A percentile compares a stretch with the other conserved stretches of the same genome.
Evolutionary conservation across 2,329 filamentous ascomycete species (phyloP).

Genomic region (Colletotrichum sp.): DNA sequence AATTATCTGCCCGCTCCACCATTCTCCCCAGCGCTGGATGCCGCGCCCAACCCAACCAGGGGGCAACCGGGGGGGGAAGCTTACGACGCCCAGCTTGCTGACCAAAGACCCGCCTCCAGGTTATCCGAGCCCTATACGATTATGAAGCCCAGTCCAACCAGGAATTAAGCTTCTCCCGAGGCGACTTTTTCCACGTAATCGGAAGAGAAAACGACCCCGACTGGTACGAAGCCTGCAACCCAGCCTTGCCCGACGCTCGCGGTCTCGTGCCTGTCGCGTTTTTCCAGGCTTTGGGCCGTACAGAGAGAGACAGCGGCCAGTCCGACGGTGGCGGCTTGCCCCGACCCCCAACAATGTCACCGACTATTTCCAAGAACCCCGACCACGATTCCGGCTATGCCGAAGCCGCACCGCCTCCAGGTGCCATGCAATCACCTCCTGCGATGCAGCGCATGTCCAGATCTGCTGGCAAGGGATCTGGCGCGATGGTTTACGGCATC

Average conservation of each 20-base stretch:
- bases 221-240: slow-evolving; percentile 99
- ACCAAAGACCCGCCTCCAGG: slow-evolving; percentile 55
- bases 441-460: slow-evolving; percentile 52
- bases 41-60: neutral
- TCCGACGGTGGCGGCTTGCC: slow-evolving; percentile 61
- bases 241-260: slow-evolving; percentile 81
- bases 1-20: slow-evolving; percentile 12
- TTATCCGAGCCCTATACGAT: slow-evolving; percentile 96
- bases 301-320: slow-evolving; percentile 84
- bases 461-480: slow-evolving; percentile 50
- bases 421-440: slow-evolving; percentile 13
- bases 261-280: slow-evolving; percentile 93
- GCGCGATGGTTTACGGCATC: slow-evolving; percentile 94
- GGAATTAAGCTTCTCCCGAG: slow-evolving; percentile 89
- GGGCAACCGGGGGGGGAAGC: neutral
- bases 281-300: slow-evolving; percentile 92
- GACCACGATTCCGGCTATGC: slow-evolving; percentile 94
- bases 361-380: slow-evolving; percentile 58
- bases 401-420: slow-evolving; percentile 46
- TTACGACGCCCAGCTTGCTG: slow-evolving; percentile 19
- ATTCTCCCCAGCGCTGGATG: neutral
- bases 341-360: slow-evolving; percentile 40
- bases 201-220: slow-evolving; percentile 91
- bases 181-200: slow-evolving; percentile 98
- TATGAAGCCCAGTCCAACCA: slow-evolving; percentile 79